phyloP scores from a whole-genome alignment of 1,284 basidiomycete genomes.

The Volvariella volvacea region DNA sequence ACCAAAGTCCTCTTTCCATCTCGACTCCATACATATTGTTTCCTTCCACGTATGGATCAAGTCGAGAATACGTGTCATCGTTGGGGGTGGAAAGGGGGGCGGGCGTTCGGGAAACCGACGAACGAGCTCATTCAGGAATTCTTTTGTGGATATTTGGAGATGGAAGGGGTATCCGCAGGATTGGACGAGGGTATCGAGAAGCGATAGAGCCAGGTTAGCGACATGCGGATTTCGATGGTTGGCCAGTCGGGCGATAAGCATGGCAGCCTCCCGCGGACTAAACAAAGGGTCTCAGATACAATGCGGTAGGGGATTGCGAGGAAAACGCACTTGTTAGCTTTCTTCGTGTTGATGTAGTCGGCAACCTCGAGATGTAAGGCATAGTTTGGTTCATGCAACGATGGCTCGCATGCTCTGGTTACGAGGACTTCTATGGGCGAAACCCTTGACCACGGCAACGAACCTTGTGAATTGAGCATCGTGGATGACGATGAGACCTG shows the following conservation, averaged over 20 bases:
- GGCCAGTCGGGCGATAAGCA: constrained; percentile 74
- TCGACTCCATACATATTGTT: constrained; percentile 82
- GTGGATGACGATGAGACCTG: neutral
- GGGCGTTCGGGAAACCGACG: constrained; percentile 96
- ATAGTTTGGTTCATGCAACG: constrained; percentile 85
- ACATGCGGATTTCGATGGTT: constrained; percentile 91
- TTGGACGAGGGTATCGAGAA: constrained; percentile 92
- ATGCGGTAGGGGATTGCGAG: neutral
- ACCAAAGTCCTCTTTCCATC: constrained; percentile 95
- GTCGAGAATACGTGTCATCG: constrained; percentile 93
- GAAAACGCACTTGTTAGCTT: constrained; percentile 89
- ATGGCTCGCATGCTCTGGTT: constrained; percentile 85
- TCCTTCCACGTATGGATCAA: constrained; percentile 96
- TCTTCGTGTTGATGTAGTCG: constrained; percentile 90
- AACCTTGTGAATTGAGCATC: neutral
- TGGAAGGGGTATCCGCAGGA: constrained; percentile 97
- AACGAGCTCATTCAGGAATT: constrained; percentile 98
- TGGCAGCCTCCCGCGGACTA: constrained; percentile 85
- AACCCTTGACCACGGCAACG: constrained; percentile 30
- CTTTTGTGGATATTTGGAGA: constrained; percentile 97
- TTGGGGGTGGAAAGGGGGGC: constrained; percentile 88
- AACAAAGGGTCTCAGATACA: neutral
- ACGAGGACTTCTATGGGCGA: constrained; percentile 66
- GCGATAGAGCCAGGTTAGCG: constrained; percentile 73
- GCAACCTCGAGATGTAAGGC: constrained; percentile 91